These are phyloP conservation scores for Auriculariales sp. DNA, from an alignment of 768 basidiomycete genomes.

Conservation along the genomic window DNA sequence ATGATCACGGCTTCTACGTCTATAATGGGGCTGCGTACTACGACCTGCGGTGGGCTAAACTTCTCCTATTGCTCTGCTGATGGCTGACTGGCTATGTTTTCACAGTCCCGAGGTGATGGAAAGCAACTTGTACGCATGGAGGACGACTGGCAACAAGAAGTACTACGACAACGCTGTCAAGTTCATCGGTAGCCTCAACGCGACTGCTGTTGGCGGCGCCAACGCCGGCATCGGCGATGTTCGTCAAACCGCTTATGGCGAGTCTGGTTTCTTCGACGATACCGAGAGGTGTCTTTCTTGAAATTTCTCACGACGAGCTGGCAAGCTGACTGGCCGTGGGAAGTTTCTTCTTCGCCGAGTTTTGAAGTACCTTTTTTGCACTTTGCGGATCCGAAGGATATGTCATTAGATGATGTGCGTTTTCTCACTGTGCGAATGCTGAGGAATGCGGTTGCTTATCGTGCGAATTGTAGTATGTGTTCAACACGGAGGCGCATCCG, in stretches of 20 bases:
- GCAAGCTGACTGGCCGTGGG: no score
- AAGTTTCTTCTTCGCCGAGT: slow-evolving; percentile 5
- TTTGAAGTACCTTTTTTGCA: slow-evolving; percentile 4
- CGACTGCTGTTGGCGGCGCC: slow-evolving; percentile 7
- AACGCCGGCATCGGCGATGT: slow-evolving; percentile 48
- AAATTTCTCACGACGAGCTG: slow-evolving; percentile 66
- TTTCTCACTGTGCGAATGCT: no score
- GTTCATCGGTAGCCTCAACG: slow-evolving; percentile 22
- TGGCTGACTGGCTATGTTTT: no score
- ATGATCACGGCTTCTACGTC: slow-evolving; percentile 55
- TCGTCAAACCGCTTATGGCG: slow-evolving; percentile 20
- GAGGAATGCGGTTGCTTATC: no score
- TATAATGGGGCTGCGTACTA: slow-evolving; percentile 32
- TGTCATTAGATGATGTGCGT: slow-evolving; percentile 49
- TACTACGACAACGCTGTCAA: slow-evolving; percentile 50
- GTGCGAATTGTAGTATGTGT: no score
- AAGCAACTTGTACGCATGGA: slow-evolving; percentile 69
- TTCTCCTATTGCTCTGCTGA: no score
- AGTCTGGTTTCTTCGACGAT: slow-evolving; percentile 27
- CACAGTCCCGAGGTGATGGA: slow-evolving; percentile 65
- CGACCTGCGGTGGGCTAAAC: slow-evolving; percentile 55
- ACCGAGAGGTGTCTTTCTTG: slow-evolving; percentile 63
- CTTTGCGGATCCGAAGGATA: not conserved
- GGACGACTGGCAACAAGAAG: slow-evolving; percentile 52
- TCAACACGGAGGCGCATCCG: slow-evolving; percentile 61